A percentile compares a stretch with the other conserved stretches of the same genome.
Conservation (phyloP, 805 yeast species). For the Saccharomycopsis sp. region DNA sequence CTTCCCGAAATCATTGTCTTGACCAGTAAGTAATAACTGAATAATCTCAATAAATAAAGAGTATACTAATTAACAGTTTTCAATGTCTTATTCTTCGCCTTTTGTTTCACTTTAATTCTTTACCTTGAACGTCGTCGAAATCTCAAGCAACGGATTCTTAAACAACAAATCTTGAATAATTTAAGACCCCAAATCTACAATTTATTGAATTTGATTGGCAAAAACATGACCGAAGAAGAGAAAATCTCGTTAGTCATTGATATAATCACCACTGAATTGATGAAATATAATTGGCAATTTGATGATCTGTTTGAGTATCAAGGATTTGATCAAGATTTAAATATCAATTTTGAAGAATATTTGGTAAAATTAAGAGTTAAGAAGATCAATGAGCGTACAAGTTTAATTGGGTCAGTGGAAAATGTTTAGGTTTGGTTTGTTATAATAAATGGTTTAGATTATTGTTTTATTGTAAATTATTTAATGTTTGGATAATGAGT, state of each 20-base stretch:
- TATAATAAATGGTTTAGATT: no score
- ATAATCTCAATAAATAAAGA: not conserved
- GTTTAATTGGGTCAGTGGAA: no score
- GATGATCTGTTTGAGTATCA: not conserved
- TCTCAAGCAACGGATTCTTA: constrained; percentile 2
- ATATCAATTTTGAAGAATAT: no score
- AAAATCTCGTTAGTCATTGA: constrained; percentile 5
- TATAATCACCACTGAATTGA: constrained; percentile 6
- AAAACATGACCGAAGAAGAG: constrained; percentile 5
- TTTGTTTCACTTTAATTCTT: constrained; percentile 1
- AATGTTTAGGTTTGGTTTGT: no score
- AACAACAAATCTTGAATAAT: constrained; percentile 1
- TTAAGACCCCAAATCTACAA: constrained; percentile 5
- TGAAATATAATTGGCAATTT: constrained; percentile 10
- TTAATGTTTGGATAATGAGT: no score
- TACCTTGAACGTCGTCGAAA: constrained; percentile 3
- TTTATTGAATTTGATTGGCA: not conserved
- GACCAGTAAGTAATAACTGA: not conserved
- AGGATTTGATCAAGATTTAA: no score
- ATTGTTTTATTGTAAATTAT: no score
- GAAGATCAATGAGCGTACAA: no score
- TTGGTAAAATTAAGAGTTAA: no score
- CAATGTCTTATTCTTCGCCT: not conserved
- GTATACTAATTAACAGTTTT: not conserved
- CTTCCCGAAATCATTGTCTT: not conserved